Conservation (phyloP, 306 rosid genomes). For the Cajanus cajan region DNA sequence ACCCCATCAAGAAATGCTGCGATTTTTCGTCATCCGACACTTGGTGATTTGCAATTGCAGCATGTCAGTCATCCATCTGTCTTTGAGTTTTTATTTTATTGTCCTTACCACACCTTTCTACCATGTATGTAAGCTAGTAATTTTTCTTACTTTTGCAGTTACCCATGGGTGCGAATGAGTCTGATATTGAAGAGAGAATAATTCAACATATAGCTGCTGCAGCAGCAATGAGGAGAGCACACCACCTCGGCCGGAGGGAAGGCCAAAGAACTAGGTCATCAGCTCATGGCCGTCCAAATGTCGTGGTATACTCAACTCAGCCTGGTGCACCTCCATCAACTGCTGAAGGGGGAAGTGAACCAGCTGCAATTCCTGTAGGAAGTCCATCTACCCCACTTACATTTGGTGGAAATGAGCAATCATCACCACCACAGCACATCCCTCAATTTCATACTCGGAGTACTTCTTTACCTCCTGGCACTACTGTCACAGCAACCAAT, state of each 20-base stretch:
- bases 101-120: not conserved
- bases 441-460: slow-evolving; percentile 37
- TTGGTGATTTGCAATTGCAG: slow-evolving; percentile 67
- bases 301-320: slow-evolving; percentile 51
- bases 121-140: slow-evolving; percentile 4
- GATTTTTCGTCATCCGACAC: slow-evolving; percentile 61
- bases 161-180: slow-evolving; percentile 48
- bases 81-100: slow-evolving; percentile 12
- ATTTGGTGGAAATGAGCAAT: slow-evolving; percentile 47
- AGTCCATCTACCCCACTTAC: slow-evolving; percentile 56
- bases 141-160: slow-evolving; percentile 45
- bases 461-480: slow-evolving; percentile 50
- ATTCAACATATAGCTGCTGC: slow-evolving; percentile 88
- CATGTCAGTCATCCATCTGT: slow-evolving; percentile 48
- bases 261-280: slow-evolving; percentile 54
- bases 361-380: slow-evolving; percentile 51
- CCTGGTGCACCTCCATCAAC: slow-evolving; percentile 47
- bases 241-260: slow-evolving; percentile 61
- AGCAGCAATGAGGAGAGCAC: slow-evolving; percentile 75
- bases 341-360: slow-evolving; percentile 46
- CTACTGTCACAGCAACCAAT: slow-evolving; percentile 36
- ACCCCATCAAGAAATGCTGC: slow-evolving; percentile 58
- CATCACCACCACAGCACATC: slow-evolving; percentile 38
- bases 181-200: slow-evolving; percentile 72
- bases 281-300: slow-evolving; percentile 58